phyloP scores from a whole-genome alignment of 805 yeast genomes.

The Kodamaea hsintzibuensis region DNA sequence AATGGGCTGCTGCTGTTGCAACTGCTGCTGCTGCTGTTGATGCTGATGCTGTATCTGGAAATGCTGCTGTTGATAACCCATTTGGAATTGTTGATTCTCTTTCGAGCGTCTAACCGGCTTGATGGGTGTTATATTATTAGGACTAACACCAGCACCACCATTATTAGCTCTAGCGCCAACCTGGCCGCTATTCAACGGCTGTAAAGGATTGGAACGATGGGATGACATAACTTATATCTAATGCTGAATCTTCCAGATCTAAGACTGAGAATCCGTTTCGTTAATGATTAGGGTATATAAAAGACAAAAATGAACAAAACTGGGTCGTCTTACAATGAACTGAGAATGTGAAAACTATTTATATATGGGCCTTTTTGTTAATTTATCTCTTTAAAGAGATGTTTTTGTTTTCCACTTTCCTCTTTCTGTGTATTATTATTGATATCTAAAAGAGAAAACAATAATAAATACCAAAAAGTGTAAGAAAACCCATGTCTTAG shows the following conservation, averaged over 20 bases:
- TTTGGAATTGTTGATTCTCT: conserved; percentile 17
- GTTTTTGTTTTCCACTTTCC: conserved; percentile 13
- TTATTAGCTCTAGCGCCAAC: conserved; percentile 45
- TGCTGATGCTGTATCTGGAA: conserved; percentile 16
- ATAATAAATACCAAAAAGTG: conserved; percentile 5
- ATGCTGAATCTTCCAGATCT: too few species aligned
- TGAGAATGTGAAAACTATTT: conserved; percentile 10
- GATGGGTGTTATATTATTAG: conserved; percentile 41
- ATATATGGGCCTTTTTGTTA: conserved; percentile 3
- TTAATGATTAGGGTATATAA: neutral
- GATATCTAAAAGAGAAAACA: conserved; percentile 11
- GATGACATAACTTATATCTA: conserved; percentile 9
- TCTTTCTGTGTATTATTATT: conserved; percentile 13
- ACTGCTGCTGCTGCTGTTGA: conserved; percentile 10
- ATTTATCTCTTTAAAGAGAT: conserved; percentile 7
- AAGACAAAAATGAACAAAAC: neutral
- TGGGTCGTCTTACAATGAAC: neutral
- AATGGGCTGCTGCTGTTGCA: conserved; percentile 5
- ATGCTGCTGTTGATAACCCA: conserved; percentile 3
- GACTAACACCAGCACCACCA: conserved; percentile 3
- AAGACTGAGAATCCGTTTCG: too few species aligned
- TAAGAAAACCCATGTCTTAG: too few species aligned
- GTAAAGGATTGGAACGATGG: conserved; percentile 45
- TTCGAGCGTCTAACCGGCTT: conserved; percentile 32
- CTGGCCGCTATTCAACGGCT: conserved; percentile 55